Percentiles rank a stretch among this genome's conserved stretches.
Evolutionary conservation across 31 red algal species (phyloP).

Genomic region (Asparagopsis taxiformis): DNA sequence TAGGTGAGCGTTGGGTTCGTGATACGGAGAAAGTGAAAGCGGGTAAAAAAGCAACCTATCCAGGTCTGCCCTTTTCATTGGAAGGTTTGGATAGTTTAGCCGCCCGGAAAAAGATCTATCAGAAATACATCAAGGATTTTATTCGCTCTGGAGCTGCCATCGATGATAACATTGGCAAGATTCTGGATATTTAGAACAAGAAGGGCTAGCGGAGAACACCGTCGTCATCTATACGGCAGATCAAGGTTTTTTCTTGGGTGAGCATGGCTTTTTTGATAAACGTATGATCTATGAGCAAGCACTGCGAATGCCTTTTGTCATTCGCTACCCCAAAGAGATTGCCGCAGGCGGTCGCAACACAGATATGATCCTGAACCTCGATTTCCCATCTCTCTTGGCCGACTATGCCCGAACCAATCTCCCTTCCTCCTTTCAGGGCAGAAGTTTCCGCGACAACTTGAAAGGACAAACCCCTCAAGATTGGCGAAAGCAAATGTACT

Average conservation of each 20-base stretch:
- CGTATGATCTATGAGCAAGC: slow-evolving; percentile 8
- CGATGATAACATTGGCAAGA: neutral
- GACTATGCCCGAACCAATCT: neutral
- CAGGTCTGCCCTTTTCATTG: too few species aligned
- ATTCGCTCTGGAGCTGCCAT: neutral
- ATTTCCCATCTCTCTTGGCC: neutral
- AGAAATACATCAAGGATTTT: neutral
- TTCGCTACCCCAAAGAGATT: neutral
- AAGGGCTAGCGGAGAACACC: slow-evolving; percentile 9
- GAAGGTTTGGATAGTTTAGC: neutral
- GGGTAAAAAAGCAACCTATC: neutral
- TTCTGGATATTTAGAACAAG: slow-evolving; percentile 6
- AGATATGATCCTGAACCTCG: slow-evolving; percentile 1
- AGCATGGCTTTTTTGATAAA: slow-evolving; percentile 13
- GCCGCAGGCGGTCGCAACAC: neutral
- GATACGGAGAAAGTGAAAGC: too few species aligned
- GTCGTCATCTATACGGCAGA: slow-evolving; percentile 15
- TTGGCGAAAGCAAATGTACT: too few species aligned
- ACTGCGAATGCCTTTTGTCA: slow-evolving; percentile 6
- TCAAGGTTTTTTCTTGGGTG: slow-evolving; percentile 19
- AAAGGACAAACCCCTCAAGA: neutral
- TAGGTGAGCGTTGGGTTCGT: too few species aligned
- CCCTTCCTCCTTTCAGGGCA: neutral
- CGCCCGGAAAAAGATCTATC: neutral
- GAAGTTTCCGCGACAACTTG: neutral